Evolutionary conservation across 139 green algal species (phyloP).

Genomic region (Chloropicon primus): DNA sequence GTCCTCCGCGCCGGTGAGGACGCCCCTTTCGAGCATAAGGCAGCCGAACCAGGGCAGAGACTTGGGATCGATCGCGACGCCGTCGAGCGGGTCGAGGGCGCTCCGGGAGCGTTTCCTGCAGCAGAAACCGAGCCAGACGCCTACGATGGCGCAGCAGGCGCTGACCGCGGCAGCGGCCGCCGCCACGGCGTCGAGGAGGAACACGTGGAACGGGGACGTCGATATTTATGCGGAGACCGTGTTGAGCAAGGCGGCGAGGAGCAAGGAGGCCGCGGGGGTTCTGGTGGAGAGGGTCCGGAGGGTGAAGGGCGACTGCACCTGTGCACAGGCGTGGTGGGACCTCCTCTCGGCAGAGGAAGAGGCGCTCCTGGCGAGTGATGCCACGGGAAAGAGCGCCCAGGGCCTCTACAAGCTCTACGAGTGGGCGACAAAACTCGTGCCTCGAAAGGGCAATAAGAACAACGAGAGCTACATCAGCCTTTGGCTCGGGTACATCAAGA

Average conservation of each 20-base stretch:
- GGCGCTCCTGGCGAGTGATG: no score
- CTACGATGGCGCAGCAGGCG: background rate
- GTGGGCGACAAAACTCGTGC: conserved; percentile 50
- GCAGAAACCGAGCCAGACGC: background rate
- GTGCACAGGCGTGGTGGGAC: background rate
- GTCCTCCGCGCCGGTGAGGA: background rate
- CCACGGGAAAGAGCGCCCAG: background rate
- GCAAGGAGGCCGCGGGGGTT: background rate
- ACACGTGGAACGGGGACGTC: background rate
- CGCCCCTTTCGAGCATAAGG: background rate
- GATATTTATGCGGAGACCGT: background rate
- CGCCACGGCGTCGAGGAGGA: background rate
- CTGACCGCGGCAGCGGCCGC: no score
- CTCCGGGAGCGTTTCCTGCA: background rate
- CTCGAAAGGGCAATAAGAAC: conserved; percentile 31
- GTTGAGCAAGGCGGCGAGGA: background rate
- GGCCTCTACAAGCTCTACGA: conserved; percentile 34
- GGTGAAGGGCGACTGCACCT: background rate
- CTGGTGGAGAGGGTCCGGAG: background rate
- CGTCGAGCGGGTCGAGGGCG: background rate
- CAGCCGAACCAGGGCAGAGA: background rate
- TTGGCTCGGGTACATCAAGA: conserved; percentile 28
- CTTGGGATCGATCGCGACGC: background rate
- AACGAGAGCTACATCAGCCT: conserved; percentile 49
- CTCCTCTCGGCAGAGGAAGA: background rate